Conservation (phyloP, 2,329 filamentous ascomycete genomes). For the Aspergillus ustus region DNA sequence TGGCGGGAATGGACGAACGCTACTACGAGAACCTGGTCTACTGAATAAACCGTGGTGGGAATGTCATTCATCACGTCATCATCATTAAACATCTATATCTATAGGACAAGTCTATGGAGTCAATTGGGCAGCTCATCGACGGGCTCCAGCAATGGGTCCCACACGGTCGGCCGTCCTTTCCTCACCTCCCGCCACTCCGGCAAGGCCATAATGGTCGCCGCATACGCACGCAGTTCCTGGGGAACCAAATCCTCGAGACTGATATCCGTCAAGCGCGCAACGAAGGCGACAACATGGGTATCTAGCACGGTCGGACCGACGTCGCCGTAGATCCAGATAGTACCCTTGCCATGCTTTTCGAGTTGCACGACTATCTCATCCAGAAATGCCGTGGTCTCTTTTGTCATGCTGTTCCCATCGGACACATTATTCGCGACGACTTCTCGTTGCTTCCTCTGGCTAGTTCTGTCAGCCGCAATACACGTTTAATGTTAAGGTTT, state of each 20-base stretch:
- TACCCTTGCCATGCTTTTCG: conserved; percentile 5
- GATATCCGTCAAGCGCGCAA: conserved; percentile 17
- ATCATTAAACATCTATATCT: conserved; percentile 1
- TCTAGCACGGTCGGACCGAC: conserved; percentile 20
- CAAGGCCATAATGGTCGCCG: conserved; percentile 4
- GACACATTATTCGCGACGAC: not conserved
- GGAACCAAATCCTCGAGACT: conserved; percentile 15
- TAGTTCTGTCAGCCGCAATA: not conserved
- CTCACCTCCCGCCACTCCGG: conserved; percentile 15
- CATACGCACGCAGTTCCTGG: conserved; percentile 10
- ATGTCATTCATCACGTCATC: not conserved
- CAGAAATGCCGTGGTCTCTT: conserved; percentile 5
- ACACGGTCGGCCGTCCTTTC: conserved; percentile 17
- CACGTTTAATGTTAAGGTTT: not conserved
- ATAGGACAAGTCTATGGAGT: conserved; percentile 10
- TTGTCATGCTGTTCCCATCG: conserved; percentile 10
- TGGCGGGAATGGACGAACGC: conserved; percentile 50
- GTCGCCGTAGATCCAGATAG: conserved; percentile 19
- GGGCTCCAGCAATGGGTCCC: conserved; percentile 14
- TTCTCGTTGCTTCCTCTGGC: conserved; percentile 16
- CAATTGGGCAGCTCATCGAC: conserved; percentile 11
- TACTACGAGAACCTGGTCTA: conserved; percentile 45
- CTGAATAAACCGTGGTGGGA: not conserved
- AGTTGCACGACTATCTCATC: conserved; percentile 1
- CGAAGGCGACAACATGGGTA: conserved; percentile 16